Conservation (phyloP, 352 stramenopile species). For the Globisporangium megalacanthum region DNA sequence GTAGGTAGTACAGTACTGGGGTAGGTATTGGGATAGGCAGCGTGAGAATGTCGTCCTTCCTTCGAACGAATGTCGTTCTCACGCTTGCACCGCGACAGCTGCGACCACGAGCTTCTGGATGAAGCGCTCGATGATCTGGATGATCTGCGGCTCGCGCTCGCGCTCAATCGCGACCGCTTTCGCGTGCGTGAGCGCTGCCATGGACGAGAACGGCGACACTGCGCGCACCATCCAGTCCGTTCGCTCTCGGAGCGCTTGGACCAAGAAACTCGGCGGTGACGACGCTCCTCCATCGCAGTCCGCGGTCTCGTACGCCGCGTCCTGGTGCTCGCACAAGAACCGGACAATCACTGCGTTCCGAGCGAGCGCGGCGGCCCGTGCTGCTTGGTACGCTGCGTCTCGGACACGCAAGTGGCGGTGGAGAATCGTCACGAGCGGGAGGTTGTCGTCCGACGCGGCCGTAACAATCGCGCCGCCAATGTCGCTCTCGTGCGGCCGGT, state of each 20-base stretch:
- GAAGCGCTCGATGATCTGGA: neutral
- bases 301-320: neutral
- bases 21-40: neutral
- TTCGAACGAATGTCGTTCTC: neutral
- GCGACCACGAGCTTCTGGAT: neutral
- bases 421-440: neutral
- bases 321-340: neutral
- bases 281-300: neutral
- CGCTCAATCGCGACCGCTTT: no score
- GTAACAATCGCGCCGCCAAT: neutral
- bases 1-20: neutral
- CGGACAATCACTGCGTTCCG: neutral
- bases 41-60: neutral
- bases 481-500: neutral
- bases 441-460: neutral
- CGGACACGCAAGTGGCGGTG: neutral
- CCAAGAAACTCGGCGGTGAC: neutral
- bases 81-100: neutral
- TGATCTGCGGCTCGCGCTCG: neutral
- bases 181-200: neutral
- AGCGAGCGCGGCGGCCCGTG: neutral
- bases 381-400: neutral
- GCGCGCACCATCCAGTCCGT: neutral
- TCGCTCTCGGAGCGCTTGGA: neutral
- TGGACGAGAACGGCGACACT: neutral